phyloP scores from a whole-genome alignment of 371 early-diverging fungal species.

The Massospora cicadina region DNA sequence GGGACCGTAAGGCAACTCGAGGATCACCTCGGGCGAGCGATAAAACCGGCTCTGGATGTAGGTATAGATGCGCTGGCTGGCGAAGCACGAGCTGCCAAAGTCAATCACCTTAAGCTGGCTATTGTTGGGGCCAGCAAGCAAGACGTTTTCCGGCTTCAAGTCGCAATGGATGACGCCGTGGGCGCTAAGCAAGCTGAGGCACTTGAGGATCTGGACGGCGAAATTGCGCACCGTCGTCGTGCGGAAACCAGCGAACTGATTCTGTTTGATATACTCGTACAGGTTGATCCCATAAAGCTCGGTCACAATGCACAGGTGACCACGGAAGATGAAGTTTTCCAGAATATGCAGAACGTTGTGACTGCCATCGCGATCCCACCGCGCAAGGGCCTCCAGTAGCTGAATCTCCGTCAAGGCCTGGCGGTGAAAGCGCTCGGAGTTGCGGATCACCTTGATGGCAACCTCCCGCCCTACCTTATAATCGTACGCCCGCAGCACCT shows the following conservation, averaged over 20 bases:
- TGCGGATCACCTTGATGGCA: conserved; percentile 95
- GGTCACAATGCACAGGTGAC: conserved; percentile 86
- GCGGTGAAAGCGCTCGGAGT: conserved; percentile 72
- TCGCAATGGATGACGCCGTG: conserved; percentile 93
- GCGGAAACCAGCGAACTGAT: conserved; percentile 71
- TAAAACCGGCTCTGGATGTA: conserved; percentile 96
- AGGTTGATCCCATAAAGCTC: conserved; percentile 88
- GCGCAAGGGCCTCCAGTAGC: conserved; percentile 51
- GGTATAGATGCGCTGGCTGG: conserved; percentile 65
- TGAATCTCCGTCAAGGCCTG: conserved; percentile 88
- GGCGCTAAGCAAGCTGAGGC: conserved; percentile 54
- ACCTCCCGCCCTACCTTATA: conserved; percentile 63
- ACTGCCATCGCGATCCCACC: conserved; percentile 39
- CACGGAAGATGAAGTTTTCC: conserved; percentile 72
- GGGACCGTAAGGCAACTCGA: conserved; percentile 73
- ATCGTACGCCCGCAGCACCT: conserved; percentile 88
- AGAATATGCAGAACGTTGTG: conserved; percentile 63
- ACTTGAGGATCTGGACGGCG: conserved; percentile 71
- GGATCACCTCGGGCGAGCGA: conserved; percentile 89
- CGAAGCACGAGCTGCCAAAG: conserved; percentile 90
- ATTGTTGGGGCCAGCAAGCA: conserved; percentile 63
- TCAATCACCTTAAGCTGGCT: conserved; percentile 92
- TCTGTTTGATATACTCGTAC: conserved; percentile 84
- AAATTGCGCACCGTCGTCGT: conserved; percentile 68
- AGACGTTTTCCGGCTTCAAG: conserved; percentile 94